These are phyloP conservation scores for Sphagnum magellanicum DNA, from an alignment of 228 moss, liverwort and hornwort genomes.

Conservation along the genomic window DNA sequence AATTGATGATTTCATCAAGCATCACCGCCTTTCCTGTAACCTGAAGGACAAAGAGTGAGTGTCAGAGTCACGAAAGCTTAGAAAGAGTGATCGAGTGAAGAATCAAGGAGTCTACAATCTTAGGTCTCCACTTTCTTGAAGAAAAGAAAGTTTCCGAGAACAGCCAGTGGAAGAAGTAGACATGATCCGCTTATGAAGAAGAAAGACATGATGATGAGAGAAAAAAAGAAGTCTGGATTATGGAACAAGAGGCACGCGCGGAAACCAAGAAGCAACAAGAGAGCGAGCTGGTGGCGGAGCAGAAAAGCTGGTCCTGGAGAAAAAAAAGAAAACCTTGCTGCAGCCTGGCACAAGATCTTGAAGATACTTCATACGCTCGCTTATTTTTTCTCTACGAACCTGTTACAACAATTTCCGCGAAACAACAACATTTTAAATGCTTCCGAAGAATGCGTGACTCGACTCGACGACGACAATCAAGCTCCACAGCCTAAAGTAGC, in stretches of 20 bases:
- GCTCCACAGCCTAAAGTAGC: neutral
- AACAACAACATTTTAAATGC: neutral
- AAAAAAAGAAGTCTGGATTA: neutral
- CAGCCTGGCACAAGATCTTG: conserved; percentile 71
- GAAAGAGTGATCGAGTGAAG: neutral
- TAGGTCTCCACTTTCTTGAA: neutral
- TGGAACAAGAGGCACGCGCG: neutral
- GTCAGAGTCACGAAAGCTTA: neutral
- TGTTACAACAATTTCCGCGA: conserved; percentile 4
- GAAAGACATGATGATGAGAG: neutral
- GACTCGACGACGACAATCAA: too few species aligned
- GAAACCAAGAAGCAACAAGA: neutral
- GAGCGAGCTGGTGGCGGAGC: neutral
- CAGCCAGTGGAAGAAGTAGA: neutral
- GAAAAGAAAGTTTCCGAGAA: neutral
- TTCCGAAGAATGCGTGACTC: too few species aligned
- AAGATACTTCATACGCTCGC: conserved; percentile 65
- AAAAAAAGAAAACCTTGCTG: conserved; percentile 25
- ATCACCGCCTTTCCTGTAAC: conserved; percentile 14
- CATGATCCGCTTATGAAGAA: neutral
- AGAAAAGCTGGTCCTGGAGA: neutral
- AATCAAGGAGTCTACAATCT: neutral
- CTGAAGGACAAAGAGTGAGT: neutral
- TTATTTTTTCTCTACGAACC: conserved; percentile 63
- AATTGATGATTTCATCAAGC: conserved; percentile 13